phyloP scores from a whole-genome alignment of 768 basidiomycete species.

The Fomitopsis pulvina region DNA sequence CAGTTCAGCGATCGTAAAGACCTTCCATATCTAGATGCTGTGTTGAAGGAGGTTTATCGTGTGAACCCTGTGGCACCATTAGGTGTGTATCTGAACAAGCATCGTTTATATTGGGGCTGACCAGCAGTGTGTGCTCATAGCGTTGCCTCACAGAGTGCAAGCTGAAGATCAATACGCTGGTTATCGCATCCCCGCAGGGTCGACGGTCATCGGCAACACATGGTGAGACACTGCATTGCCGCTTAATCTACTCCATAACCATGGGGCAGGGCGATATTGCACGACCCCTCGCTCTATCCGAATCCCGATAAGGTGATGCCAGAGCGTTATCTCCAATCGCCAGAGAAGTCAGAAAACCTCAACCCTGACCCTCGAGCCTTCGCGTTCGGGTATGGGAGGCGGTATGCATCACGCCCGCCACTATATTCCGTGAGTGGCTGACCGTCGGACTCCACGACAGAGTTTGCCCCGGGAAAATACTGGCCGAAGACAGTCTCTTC shows the following conservation, averaged over 20 bases:
- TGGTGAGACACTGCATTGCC: slow-evolving; percentile 23
- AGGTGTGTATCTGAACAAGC: slow-evolving; percentile 2
- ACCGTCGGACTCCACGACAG: too few relatives aligned
- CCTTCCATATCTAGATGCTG: slow-evolving; percentile 8
- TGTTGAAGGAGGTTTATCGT: slow-evolving; percentile 20
- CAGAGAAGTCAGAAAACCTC: not conserved
- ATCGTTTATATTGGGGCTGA: not conserved
- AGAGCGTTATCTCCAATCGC: slow-evolving; percentile 32
- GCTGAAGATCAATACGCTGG: slow-evolving; percentile 51
- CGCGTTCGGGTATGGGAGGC: slow-evolving; percentile 2
- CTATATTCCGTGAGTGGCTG: too few relatives aligned
- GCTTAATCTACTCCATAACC: not conserved
- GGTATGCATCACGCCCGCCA: not conserved
- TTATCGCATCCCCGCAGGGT: slow-evolving; percentile 52
- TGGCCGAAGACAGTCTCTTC: too few relatives aligned
- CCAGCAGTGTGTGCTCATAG: not conserved
- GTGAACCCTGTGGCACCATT: slow-evolving; percentile 22
- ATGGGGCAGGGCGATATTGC: slow-evolving; percentile 28
- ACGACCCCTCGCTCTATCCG: slow-evolving; percentile 30
- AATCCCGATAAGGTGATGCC: slow-evolving; percentile 36
- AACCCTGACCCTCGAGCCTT: slow-evolving; percentile 1
- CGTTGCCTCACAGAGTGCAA: not conserved
- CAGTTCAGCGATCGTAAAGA: not conserved
- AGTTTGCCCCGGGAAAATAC: too few relatives aligned
- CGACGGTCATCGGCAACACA: slow-evolving; percentile 46